Base-by-base conservation (phyloP, 768 basidiomycete genomes). In the Tremella fuciformis region DNA sequence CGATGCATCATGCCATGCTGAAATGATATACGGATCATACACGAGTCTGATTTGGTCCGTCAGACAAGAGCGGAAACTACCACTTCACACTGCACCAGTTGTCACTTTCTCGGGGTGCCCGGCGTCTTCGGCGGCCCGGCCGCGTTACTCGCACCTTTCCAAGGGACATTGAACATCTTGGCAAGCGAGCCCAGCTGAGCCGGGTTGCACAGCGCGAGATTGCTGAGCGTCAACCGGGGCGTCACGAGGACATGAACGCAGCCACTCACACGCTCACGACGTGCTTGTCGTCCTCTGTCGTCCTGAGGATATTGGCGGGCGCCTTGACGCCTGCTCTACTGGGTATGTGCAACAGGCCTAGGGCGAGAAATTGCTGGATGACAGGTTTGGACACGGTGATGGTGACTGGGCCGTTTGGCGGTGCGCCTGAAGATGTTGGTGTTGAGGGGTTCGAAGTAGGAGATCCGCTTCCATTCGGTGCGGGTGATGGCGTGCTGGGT, bases 241-340 rank as follows among this genome's bases (percentile, higher is more conserved):
- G 3, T n/a, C 15, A 7, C 16, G 3, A 24, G 8, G 9, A 3
- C 8, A 22, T 29, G 49, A 50, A 21, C 13, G 47, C 11, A 51
- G 50, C 11, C 8, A 34, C 22, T 52, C 51, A n/a, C 22, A 24
- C 22, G 18, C 51, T 29, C 11, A 65, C 57, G 13, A 62, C 58
- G 18, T 49, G 34, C 26, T 62, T 62, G 40, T 53, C 49, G 40
- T 65, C 64, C 19, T 62, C 64, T 9, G 57, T 54, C 24, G 57
- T 53, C 2, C 50, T 37, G 24, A 62, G 15, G 2, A 65, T 49
- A 16, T 51, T 58, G 2, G 53, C 64, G 1, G 60, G 57, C 8
- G 60, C 51, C 46, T 62, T 65, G 11, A 50, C 37, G 16, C 34
- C 42, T 1, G 60, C 47, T 7, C 38, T 41, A 8, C 50, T 26